Percentiles rank a stretch among this genome's conserved stretches.
Evolutionary conservation across 148 eudicot genomes (phyloP).

Genomic region (Amaranthus cruentus): DNA sequence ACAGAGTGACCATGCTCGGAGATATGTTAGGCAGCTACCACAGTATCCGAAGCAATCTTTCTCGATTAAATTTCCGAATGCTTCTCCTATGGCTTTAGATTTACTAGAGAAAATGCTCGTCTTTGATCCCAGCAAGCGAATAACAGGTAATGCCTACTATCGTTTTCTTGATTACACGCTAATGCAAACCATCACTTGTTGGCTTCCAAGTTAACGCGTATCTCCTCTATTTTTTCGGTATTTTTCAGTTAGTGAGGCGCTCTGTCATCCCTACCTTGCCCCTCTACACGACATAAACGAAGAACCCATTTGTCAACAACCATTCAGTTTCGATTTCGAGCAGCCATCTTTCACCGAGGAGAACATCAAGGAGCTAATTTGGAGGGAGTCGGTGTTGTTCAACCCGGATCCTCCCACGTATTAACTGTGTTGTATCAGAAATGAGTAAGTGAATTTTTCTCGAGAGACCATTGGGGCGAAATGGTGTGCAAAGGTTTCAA

Average conservation of each 20-base stretch:
- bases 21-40: conserved; percentile 85
- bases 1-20: conserved; percentile 78
- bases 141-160: conserved; percentile 51
- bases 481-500: not conserved
- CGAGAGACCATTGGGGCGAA: not conserved
- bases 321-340: conserved; percentile 89
- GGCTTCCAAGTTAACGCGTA: not conserved
- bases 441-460: not conserved
- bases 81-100: conserved; percentile 73
- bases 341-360: conserved; percentile 88
- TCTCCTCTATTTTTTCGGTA: not conserved
- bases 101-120: conserved; percentile 90
- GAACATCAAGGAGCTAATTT: conserved; percentile 85
- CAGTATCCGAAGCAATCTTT: conserved; percentile 70
- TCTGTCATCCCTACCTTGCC: conserved; percentile 73
- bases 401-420: conserved; percentile 58
- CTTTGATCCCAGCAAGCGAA: conserved; percentile 86
- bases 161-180: not conserved
- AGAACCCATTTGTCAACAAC: conserved; percentile 74
- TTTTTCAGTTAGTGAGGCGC: conserved; percentile 55
- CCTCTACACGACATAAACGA: conserved; percentile 85
- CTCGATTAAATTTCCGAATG: conserved; percentile 61
- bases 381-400: conserved; percentile 76
- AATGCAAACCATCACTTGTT: not conserved
- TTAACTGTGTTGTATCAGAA: conserved; percentile 19